phyloP scores from a whole-genome alignment of 345 rosid genomes.

The Passiflora organensis region DNA sequence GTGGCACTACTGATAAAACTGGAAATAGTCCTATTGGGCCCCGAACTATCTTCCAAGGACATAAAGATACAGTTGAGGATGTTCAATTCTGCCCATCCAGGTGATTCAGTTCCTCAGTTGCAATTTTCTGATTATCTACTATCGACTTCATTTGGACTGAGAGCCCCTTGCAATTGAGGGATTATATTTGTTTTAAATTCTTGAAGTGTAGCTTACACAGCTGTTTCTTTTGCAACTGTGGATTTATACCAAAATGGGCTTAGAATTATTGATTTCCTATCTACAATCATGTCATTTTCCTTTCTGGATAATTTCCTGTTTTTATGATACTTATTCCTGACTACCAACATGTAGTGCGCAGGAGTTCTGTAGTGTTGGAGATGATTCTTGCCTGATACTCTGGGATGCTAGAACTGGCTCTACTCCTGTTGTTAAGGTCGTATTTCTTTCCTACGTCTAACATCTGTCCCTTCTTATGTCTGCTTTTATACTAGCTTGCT shows the following conservation, averaged over 20 bases:
- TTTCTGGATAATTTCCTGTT: too few relatives aligned
- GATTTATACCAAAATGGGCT: too few relatives aligned
- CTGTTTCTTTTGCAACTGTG: too few relatives aligned
- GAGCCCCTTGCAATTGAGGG: too few relatives aligned
- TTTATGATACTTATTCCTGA: too few relatives aligned
- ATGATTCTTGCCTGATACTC: conserved; percentile 64
- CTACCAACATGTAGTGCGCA: conserved; percentile 38
- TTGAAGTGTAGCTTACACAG: too few relatives aligned
- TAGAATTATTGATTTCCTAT: too few relatives aligned
- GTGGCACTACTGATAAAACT: conserved; percentile 38
- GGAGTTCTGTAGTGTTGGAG: conserved; percentile 72
- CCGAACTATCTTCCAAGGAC: conserved; percentile 54
- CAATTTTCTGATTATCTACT: too few relatives aligned
- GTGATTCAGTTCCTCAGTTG: too few relatives aligned
- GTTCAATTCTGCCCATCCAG: conserved; percentile 64
- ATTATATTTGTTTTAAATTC: too few relatives aligned
- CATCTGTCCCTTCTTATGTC: neutral
- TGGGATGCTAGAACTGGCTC: conserved; percentile 65
- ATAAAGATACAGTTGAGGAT: conserved; percentile 60
- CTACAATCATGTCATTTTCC: too few relatives aligned
- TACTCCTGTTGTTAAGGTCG: conserved; percentile 53
- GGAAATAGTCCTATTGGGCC: conserved; percentile 41
- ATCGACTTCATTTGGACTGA: too few relatives aligned
- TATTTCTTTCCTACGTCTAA: neutral
- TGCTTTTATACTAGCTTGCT: neutral